Evolutionary conservation across 768 basidiomycete genomes (phyloP), one percentile per base, ranked within the genome.

Genomic region (Tulasnella sp.): DNA sequence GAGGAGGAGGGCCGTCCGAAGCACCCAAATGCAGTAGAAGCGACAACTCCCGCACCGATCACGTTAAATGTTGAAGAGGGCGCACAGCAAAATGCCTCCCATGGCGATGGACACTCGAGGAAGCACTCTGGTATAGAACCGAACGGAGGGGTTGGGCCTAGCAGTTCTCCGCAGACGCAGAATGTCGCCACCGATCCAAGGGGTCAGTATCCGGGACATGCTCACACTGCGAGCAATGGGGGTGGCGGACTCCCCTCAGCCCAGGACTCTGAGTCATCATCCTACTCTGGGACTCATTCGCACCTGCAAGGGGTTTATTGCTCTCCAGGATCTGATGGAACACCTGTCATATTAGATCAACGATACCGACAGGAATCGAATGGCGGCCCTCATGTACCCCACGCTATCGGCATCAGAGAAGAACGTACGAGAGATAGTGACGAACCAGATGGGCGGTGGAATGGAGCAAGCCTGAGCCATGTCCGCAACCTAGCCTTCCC

Each of bases 371-470:
- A 59, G 42, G 13, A 47, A 59, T 11, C 29, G 34, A 4, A 30
- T 59, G 30, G 58, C 34, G 32, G 27, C 29, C 15, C 34, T 59
- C 17, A 50, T 59, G 47, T 59, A 59, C 49, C 58, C 58, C 11
- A 45, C 58, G 23, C 58, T 47, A 11, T 42, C 50, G 34, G 15
- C 34, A 38, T 38, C 34, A 38, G 34, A 38, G 34, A 5, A 38
- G 34, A 38, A 15, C 34, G 15, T 38, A 15, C 34, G 15, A 38
- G 34, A 15, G 34, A 38, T 15, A 47, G 49, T 30, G 29, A 59
- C 21, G 43, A 21, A 19, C 47, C 58, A 21, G 34, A 51, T 29
- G 58, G 29, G 26, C 49, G 44, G 19, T 23, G 1, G 30, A 51
- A 26, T 26, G 24, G 34, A 19, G 13, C n/a, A 19, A 19, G 9